phyloP scores from a whole-genome alignment of 2,329 filamentous ascomycete genomes.

The Scedosporium boydii region DNA sequence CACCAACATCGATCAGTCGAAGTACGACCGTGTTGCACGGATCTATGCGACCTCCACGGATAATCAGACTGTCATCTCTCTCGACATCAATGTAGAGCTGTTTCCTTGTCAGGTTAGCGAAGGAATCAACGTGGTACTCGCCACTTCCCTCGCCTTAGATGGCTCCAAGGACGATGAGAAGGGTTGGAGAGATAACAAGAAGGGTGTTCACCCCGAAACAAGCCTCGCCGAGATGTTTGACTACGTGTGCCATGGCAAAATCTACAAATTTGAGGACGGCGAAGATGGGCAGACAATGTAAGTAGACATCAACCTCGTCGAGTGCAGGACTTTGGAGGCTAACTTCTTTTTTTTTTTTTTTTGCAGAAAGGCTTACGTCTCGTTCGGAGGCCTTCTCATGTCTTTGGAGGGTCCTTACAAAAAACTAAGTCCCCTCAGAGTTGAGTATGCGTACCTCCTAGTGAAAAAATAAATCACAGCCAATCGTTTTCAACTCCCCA shows the following conservation, averaged over 20 bases:
- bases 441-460: constrained; percentile 89
- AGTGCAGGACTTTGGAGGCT: neutral
- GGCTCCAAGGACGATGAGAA: constrained; percentile 67
- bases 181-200: constrained; percentile 71
- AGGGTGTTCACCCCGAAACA: constrained; percentile 41
- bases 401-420: constrained; percentile 90
- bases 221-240: constrained; percentile 72
- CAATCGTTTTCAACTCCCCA: neutral
- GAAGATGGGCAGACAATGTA: constrained; percentile 77
- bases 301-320: constrained; percentile 25
- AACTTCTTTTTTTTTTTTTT: neutral
- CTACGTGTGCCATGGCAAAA: constrained; percentile 82
- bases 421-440: constrained; percentile 83
- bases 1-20: constrained; percentile 67
- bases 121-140: constrained; percentile 69
- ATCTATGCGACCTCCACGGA: constrained; percentile 70
- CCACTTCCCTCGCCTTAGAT: constrained; percentile 78
- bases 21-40: constrained; percentile 93
- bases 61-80: constrained; percentile 63
- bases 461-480: constrained; percentile 64
- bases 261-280: constrained; percentile 79
- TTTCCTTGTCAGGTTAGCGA: constrained; percentile 69
- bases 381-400: constrained; percentile 85
- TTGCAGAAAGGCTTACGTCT: constrained; percentile 79
- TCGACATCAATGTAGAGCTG: constrained; percentile 92